Evolutionary conservation across 225 moss, liverwort and hornwort species (phyloP).

Genomic region (Antitrichia curtipendula): DNA sequence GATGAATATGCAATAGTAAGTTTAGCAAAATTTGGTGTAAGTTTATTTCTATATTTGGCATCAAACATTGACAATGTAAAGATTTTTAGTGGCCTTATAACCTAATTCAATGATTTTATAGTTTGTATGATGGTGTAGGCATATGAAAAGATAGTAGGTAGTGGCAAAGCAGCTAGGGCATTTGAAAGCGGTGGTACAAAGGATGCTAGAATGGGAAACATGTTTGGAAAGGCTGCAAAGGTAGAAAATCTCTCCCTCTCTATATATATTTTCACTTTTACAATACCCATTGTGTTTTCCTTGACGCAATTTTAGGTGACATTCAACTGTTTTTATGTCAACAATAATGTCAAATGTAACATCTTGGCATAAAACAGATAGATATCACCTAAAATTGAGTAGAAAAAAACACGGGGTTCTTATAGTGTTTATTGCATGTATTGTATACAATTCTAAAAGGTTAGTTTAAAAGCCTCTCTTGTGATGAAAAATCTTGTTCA

Average conservation of each 20-base stretch:
- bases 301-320: background rate
- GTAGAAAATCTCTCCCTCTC: background rate
- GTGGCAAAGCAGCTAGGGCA: slow-evolving; percentile 13
- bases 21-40: background rate
- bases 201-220: slow-evolving; percentile 39
- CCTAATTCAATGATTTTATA: background rate
- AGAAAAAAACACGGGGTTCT: rapidly evolving
- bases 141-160: slow-evolving; percentile 58
- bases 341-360: background rate
- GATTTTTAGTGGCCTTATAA: background rate
- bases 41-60: background rate
- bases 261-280: background rate
- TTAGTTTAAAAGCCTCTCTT: too few species aligned
- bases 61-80: background rate
- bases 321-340: background rate
- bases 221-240: slow-evolving; percentile 79
- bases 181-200: slow-evolving; percentile 32
- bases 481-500: background rate
- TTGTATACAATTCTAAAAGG: too few species aligned
- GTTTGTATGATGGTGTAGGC: slow-evolving; percentile 30
- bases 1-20: slow-evolving; percentile 41
- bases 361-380: rapidly evolving
- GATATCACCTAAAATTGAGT: background rate
- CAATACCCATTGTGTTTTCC: rapidly evolving
- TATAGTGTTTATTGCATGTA: background rate